A percentile compares a stretch with the other conserved stretches of the same genome.
Conservation (phyloP, 2,329 filamentous ascomycete genomes). For the Dryadomyces quercus-mongolicae region DNA sequence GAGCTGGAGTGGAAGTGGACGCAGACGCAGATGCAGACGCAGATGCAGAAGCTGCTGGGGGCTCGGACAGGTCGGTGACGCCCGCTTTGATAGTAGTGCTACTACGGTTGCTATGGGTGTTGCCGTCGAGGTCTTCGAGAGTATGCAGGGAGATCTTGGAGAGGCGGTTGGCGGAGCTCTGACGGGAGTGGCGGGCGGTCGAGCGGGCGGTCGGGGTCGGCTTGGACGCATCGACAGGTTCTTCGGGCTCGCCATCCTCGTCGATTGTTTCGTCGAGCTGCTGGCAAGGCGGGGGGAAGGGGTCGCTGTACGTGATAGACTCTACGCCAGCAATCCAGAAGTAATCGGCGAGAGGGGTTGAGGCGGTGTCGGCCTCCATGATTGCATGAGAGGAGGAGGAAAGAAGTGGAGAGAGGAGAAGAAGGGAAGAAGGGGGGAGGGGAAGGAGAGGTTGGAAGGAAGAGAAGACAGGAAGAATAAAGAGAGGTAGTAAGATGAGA, state of each 20-base stretch:
- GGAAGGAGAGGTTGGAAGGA: not conserved
- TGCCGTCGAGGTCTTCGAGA: slow-evolving; percentile 45
- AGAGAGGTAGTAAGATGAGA: not conserved
- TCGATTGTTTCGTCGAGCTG: slow-evolving; percentile 46
- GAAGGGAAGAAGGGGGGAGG: not conserved
- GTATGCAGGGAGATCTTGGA: slow-evolving; percentile 37
- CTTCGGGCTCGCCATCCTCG: slow-evolving; percentile 48
- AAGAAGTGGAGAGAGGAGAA: not conserved
- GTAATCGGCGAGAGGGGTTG: slow-evolving; percentile 58
- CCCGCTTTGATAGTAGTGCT: slow-evolving; percentile 42
- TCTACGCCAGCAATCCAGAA: slow-evolving; percentile 67
- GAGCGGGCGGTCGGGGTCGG: slow-evolving; percentile 11
- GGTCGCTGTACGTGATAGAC: slow-evolving; percentile 51
- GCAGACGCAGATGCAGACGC: too few relatives aligned
- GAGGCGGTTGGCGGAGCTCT: slow-evolving; percentile 46
- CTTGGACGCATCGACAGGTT: slow-evolving; percentile 23
- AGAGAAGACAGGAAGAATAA: not conserved
- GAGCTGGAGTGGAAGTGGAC: too few relatives aligned
- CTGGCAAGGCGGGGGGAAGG: slow-evolving; percentile 24
- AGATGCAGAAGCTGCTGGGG: too few relatives aligned
- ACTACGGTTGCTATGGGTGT: slow-evolving; percentile 51
- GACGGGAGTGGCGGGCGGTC: slow-evolving; percentile 45
- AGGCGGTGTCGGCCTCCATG: slow-evolving; percentile 46
- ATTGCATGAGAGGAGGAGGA: slow-evolving; percentile 17
- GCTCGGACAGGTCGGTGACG: not conserved